Evolutionary conservation across 176 grass and related monocot genomes (phyloP).

Genomic region (Stipa capillata): DNA sequence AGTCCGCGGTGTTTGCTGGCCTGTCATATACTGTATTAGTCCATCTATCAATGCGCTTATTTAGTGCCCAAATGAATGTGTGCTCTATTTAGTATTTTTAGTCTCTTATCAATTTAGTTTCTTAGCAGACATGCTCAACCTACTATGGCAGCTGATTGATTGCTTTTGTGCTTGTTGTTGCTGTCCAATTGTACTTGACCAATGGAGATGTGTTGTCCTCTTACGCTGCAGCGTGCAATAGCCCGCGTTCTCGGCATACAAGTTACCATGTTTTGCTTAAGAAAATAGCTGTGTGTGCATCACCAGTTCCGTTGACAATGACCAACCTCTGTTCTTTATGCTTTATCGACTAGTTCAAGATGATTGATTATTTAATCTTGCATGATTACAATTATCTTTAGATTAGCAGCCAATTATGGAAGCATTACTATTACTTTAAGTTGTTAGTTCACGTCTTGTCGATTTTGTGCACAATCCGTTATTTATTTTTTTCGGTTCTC

Average conservation of each 20-base stretch:
- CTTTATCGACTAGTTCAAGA: conserved; percentile 3
- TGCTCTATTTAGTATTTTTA: neutral
- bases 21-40: neutral
- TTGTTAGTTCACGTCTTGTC: neutral
- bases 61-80: neutral
- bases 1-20: conserved; percentile 2
- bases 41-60: neutral
- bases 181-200: conserved; percentile 16
- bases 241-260: no score
- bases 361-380: neutral
- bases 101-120: neutral
- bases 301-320: neutral
- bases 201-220: neutral
- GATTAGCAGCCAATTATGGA: neutral
- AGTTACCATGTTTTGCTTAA: conserved; percentile 3
- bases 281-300: no score
- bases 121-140: conserved; percentile 23
- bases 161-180: neutral
- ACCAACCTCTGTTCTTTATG: no score
- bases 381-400: neutral
- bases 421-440: neutral
- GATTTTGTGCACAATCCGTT: neutral
- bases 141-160: conserved; percentile 15
- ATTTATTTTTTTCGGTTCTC: neutral
- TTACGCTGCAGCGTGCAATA: neutral